phyloP scores from a whole-genome alignment of 768 basidiomycete species.

The Russula griseocarnosa region DNA sequence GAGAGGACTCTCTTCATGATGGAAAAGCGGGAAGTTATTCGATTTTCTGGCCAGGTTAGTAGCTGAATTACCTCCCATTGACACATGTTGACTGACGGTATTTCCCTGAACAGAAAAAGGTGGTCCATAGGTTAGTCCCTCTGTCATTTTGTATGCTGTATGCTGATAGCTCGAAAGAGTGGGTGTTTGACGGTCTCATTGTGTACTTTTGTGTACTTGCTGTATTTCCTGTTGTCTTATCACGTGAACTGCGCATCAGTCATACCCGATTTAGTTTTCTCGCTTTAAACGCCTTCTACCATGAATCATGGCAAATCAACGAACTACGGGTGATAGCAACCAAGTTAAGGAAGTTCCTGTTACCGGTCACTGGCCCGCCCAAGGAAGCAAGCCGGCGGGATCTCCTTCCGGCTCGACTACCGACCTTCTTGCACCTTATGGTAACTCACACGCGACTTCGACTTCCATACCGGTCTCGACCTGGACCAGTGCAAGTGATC shows the following conservation, averaged over 20 bases:
- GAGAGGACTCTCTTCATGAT: slow-evolving; percentile 87
- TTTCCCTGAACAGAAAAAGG: slow-evolving; percentile 25
- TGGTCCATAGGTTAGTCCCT: slow-evolving; percentile 28
- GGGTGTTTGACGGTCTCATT: slow-evolving; percentile 21
- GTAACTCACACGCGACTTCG: slow-evolving; percentile 3
- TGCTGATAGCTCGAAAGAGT: slow-evolving; percentile 15
- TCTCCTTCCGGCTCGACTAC: not conserved
- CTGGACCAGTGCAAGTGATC: slow-evolving; percentile 1
- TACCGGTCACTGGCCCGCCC: not conserved
- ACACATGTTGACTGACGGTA: slow-evolving; percentile 1
- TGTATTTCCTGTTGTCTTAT: slow-evolving; percentile 1
- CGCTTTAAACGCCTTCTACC: not conserved
- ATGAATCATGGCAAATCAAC: slow-evolving; percentile 6
- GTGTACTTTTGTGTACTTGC: not conserved
- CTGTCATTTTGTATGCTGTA: not conserved
- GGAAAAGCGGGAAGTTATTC: slow-evolving; percentile 93
- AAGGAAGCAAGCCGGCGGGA: not conserved
- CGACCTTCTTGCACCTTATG: slow-evolving; percentile 1
- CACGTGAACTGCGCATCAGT: slow-evolving; percentile 5
- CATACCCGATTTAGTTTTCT: slow-evolving; percentile 9
- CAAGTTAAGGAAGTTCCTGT: not conserved
- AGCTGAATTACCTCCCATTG: not conserved
- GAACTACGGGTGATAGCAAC: not conserved
- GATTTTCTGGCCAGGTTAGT: slow-evolving; percentile 71
- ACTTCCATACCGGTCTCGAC: slow-evolving; percentile 9